phyloP scores from a whole-genome alignment of 2,329 filamentous ascomycete species.

The Teratosphaeriaceae sp. region DNA sequence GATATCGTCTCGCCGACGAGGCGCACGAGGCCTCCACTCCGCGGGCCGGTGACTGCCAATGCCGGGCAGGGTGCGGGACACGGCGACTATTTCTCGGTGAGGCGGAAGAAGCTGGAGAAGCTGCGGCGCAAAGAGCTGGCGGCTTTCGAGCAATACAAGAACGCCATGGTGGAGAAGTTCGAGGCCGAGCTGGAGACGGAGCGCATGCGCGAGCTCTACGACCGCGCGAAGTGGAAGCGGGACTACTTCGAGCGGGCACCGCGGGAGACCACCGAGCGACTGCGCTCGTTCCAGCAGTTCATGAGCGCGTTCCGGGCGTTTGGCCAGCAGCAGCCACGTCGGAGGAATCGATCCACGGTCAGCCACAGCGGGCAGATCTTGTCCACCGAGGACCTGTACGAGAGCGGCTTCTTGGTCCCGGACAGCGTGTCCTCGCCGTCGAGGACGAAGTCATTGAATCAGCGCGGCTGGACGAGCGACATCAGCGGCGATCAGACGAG shows the following conservation, averaged over 20 bases:
- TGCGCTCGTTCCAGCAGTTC: constrained; percentile 24
- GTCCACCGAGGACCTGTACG: constrained; percentile 17
- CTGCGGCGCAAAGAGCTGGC: constrained; percentile 23
- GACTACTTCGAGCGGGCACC: constrained; percentile 27
- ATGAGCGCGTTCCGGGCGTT: constrained; percentile 24
- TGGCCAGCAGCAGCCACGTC: constrained; percentile 13
- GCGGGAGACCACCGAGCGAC: constrained; percentile 22
- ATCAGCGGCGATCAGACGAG: constrained; percentile 29
- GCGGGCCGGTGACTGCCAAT: not conserved
- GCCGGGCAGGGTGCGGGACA: constrained; percentile 1
- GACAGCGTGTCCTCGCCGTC: constrained; percentile 13
- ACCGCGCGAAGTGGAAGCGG: constrained; percentile 25
- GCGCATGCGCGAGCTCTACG: constrained; percentile 20
- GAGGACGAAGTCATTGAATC: constrained; percentile 17
- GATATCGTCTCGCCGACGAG: not conserved
- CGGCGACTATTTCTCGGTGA: constrained; percentile 21
- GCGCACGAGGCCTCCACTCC: not conserved
- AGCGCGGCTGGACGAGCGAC: constrained; percentile 28
- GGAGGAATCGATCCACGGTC: constrained; percentile 17
- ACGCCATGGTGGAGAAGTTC: constrained; percentile 27
- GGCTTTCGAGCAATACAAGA: constrained; percentile 24
- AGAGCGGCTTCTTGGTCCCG: constrained; percentile 16
- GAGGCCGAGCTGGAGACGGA: constrained; percentile 26
- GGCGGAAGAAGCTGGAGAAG: constrained; percentile 26
- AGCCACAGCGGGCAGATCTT: constrained; percentile 16